phyloP scores from a whole-genome alignment of 495 filamentous ascomycete genomes.

The Lasiosphaeria ovina region DNA sequence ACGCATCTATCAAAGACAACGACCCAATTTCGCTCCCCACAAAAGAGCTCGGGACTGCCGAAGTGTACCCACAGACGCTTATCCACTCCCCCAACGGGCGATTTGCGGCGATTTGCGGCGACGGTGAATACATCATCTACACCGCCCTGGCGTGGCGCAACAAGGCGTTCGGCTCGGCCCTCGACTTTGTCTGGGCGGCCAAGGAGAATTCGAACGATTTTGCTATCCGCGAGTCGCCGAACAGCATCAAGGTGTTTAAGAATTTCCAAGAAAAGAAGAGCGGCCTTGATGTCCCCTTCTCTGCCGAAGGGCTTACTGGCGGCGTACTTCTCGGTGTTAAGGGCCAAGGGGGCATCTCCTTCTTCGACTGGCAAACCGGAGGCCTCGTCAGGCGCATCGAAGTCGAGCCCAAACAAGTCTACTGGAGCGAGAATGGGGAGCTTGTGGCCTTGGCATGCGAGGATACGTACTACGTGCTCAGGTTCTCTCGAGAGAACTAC shows the following conservation, averaged over 20 bases:
- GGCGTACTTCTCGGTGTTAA: slow-evolving; percentile 93
- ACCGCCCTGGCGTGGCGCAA: slow-evolving; percentile 96
- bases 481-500: slow-evolving; percentile 87
- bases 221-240: slow-evolving; percentile 89
- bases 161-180: slow-evolving; percentile 90
- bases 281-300: slow-evolving; percentile 91
- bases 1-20: slow-evolving; percentile 81
- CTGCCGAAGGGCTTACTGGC: slow-evolving; percentile 85
- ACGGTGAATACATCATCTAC: slow-evolving; percentile 98
- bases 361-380: slow-evolving; percentile 95
- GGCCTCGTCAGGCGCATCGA: slow-evolving; percentile 90
- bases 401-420: slow-evolving; percentile 88
- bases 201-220: slow-evolving; percentile 99
- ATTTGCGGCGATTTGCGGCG: slow-evolving; percentile 94
- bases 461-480: slow-evolving; percentile 90
- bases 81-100: slow-evolving; percentile 96
- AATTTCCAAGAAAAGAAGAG: slow-evolving; percentile 94
- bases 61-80: slow-evolving; percentile 93
- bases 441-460: slow-evolving; percentile 91
- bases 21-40: slow-evolving; percentile 79
- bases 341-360: slow-evolving; percentile 88
- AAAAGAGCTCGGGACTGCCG: slow-evolving; percentile 92
- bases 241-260: slow-evolving; percentile 93
- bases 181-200: slow-evolving; percentile 96
- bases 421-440: slow-evolving; percentile 97